phyloP scores from a whole-genome alignment of 192 early-diverging fungal species.

The Obelidium mucronatum region DNA sequence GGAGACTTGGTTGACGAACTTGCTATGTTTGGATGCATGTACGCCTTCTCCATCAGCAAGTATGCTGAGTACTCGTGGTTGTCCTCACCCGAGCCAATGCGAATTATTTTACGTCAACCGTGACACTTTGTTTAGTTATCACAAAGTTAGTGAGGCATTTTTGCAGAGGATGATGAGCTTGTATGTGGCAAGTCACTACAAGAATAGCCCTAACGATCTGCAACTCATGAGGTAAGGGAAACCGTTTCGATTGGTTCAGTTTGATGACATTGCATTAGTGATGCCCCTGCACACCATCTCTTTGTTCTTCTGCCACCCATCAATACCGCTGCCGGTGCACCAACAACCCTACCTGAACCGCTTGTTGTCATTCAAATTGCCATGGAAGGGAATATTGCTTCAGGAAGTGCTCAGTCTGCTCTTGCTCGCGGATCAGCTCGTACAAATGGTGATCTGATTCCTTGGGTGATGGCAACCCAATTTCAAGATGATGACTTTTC shows the following conservation, averaged over 20 bases:
- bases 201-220: slow-evolving; percentile 98
- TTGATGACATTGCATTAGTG: slow-evolving; percentile 52
- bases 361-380: slow-evolving; percentile 91
- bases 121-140: slow-evolving; percentile 98
- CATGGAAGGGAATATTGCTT: slow-evolving; percentile 94
- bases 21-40: slow-evolving; percentile 89
- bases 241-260: too few relatives aligned
- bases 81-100: slow-evolving; percentile 92
- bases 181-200: slow-evolving; percentile 99
- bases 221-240: slow-evolving; percentile 87
- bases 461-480: slow-evolving; percentile 94
- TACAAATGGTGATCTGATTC: slow-evolving; percentile 93
- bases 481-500: slow-evolving; percentile 98
- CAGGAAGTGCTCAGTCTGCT: slow-evolving; percentile 80
- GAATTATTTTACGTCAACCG: slow-evolving; percentile 97
- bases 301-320: slow-evolving; percentile 96
- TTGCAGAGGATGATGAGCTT: slow-evolving; percentile 97
- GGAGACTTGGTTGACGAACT: slow-evolving; percentile 94
- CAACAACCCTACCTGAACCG: slow-evolving; percentile 84
- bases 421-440: slow-evolving; percentile 83
- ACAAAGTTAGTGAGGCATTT: slow-evolving; percentile 95
- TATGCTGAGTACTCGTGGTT: slow-evolving; percentile 57
- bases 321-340: slow-evolving; percentile 62
- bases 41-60: slow-evolving; percentile 41
- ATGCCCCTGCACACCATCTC: slow-evolving; percentile 96